These are phyloP conservation scores for Verticillium zaregamsianum DNA, from an alignment of 2,329 filamentous ascomycete genomes.

Conservation along the genomic window DNA sequence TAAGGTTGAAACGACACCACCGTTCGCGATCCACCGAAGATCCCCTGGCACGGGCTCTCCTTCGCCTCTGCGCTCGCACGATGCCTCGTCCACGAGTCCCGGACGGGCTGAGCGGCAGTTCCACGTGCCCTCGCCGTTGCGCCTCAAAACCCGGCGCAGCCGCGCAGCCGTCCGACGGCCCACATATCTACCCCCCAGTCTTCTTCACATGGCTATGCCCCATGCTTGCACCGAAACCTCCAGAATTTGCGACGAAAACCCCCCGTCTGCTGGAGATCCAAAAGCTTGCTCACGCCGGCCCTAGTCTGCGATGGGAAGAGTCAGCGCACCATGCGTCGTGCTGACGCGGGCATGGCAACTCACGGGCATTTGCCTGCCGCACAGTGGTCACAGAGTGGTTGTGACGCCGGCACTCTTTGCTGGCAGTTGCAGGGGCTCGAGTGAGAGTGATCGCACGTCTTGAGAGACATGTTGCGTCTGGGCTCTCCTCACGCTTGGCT, in stretches of 20 bases:
- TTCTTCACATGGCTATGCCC: not conserved
- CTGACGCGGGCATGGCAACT: not conserved
- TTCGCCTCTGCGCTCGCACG: not conserved
- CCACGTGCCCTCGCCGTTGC: not conserved
- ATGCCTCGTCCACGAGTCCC: not conserved
- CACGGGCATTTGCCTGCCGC: constrained; percentile 1
- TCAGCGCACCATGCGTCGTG: not conserved
- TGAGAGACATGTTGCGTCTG: not conserved
- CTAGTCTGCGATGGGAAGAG: not conserved
- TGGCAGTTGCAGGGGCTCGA: not conserved
- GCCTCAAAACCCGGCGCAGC: not conserved
- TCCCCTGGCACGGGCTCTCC: not conserved
- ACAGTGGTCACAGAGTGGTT: constrained; percentile 1
- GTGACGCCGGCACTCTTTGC: not conserved
- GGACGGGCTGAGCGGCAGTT: not conserved
- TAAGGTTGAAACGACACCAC: not conserved
- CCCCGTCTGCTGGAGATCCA: not conserved
- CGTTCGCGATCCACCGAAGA: not conserved
- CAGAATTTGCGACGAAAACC: not conserved
- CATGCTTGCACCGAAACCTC: not conserved
- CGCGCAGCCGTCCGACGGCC: not conserved
- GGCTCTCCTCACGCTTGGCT: not conserved
- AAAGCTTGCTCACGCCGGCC: not conserved
- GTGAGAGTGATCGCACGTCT: constrained; percentile 1
- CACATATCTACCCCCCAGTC: not conserved